These are phyloP conservation scores for Prinsepia uniflora DNA, from an alignment of 306 rosid species.

Conservation along the genomic window DNA sequence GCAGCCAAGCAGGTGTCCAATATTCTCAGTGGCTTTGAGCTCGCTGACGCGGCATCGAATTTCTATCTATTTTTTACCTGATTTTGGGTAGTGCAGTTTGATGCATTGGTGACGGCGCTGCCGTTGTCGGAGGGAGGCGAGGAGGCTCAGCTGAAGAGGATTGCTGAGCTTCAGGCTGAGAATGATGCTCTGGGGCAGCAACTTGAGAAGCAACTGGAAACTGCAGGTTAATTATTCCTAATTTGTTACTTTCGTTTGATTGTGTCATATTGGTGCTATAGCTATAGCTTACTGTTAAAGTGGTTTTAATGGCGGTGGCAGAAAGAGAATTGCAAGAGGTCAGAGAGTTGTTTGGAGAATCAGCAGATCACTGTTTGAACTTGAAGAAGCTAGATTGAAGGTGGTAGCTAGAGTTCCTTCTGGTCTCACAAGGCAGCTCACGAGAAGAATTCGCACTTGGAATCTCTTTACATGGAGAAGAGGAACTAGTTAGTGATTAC, in stretches of 20 bases:
- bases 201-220: slow-evolving; percentile 22
- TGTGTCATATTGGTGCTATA: background rate
- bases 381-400: slow-evolving; percentile 18
- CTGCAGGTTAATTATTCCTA: slow-evolving; percentile 1
- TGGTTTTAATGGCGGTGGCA: slow-evolving; percentile 7
- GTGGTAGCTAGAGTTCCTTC: background rate
- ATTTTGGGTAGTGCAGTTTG: background rate
- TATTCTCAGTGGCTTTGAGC: background rate
- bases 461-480: too few relatives aligned
- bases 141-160: slow-evolving; percentile 17
- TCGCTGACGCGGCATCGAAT: background rate
- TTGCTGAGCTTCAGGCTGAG: slow-evolving; percentile 17
- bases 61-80: background rate
- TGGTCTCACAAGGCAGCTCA: background rate
- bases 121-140: slow-evolving; percentile 21
- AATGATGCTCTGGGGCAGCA: background rate
- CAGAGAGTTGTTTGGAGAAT: slow-evolving; percentile 16
- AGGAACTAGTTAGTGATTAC: background rate
- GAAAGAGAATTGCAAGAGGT: slow-evolving; percentile 24
- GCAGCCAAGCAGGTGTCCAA: slow-evolving; percentile 11
- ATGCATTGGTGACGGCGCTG: slow-evolving; percentile 18
- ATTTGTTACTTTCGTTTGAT: background rate
- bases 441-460: too few relatives aligned
- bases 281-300: background rate
- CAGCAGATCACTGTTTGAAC: slow-evolving; percentile 22